Conservation (phyloP, 345 rosid species). For the Moringa oleifera region DNA sequence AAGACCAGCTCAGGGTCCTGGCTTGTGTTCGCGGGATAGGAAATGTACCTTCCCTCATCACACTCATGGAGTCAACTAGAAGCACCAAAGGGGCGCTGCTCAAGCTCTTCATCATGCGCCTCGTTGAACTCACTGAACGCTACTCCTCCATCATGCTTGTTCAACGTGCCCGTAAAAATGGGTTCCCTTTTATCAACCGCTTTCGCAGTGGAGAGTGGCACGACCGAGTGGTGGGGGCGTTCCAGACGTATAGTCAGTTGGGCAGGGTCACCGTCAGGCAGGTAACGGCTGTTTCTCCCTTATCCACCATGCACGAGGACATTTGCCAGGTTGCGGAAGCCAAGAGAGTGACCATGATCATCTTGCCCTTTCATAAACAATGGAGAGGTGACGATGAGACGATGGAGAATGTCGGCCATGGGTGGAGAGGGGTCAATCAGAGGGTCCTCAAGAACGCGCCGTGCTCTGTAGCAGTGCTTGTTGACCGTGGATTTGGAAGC, state of each 20-base stretch:
- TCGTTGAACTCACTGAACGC: conserved; percentile 74
- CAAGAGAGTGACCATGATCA: conserved; percentile 53
- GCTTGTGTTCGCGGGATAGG: conserved; percentile 66
- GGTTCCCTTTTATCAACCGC: conserved; percentile 63
- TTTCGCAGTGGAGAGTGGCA: conserved; percentile 47
- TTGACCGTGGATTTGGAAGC: conserved; percentile 73
- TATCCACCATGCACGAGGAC: conserved; percentile 72
- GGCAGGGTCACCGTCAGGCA: conserved; percentile 63
- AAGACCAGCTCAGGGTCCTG: conserved; percentile 51
- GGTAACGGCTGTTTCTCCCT: conserved; percentile 50
- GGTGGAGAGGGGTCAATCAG: conserved; percentile 74
- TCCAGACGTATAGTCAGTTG: conserved; percentile 65
- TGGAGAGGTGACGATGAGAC: conserved; percentile 41
- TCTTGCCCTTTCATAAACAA: conserved; percentile 71
- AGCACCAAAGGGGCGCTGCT: conserved; percentile 51
- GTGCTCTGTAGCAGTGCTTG: conserved; percentile 70
- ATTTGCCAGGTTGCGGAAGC: conserved; percentile 74
- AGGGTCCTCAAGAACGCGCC: conserved; percentile 65
- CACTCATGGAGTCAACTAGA: conserved; percentile 54
- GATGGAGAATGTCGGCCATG: conserved; percentile 60
- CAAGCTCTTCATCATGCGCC: conserved; percentile 69
- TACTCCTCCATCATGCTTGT: conserved; percentile 72
- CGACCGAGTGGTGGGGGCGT: conserved; percentile 49
- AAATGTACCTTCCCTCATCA: conserved; percentile 57
- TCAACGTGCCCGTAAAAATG: conserved; percentile 55